phyloP scores from a whole-genome alignment of 805 yeast species.

The Blastobotrys attinorum region DNA sequence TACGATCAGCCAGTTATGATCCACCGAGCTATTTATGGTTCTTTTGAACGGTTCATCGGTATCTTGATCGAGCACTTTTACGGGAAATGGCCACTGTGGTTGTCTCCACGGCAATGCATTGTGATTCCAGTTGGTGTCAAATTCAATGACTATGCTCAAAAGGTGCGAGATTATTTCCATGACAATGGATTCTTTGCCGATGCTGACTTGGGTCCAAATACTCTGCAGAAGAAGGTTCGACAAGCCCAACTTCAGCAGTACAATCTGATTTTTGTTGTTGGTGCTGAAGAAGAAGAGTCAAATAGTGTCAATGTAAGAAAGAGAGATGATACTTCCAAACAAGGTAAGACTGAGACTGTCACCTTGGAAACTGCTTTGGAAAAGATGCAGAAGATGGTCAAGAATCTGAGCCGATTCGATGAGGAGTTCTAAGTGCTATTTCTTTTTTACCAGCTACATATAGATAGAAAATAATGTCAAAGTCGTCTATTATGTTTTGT shows the following conservation, averaged over 20 bases:
- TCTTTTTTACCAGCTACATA: no score
- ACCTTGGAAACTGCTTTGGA: constrained; percentile 61
- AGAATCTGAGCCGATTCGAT: constrained; percentile 33
- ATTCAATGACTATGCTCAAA: constrained; percentile 82
- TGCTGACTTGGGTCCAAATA: constrained; percentile 88
- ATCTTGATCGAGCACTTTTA: constrained; percentile 96
- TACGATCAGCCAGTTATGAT: constrained; percentile 94
- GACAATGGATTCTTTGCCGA: constrained; percentile 82
- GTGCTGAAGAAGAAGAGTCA: constrained; percentile 82
- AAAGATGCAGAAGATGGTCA: constrained; percentile 61
- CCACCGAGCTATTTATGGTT: constrained; percentile 97
- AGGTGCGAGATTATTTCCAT: constrained; percentile 56
- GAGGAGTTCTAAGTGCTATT: constrained; percentile 2
- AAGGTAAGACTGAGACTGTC: constrained; percentile 79
- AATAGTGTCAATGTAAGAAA: constrained; percentile 89
- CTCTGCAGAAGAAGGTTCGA: constrained; percentile 97
- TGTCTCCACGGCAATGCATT: constrained; percentile 96
- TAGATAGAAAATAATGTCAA: no score
- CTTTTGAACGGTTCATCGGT: constrained; percentile 98
- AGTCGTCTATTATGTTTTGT: no score
- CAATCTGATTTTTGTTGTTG: constrained; percentile 94
- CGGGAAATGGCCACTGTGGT: constrained; percentile 99
- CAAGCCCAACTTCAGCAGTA: constrained; percentile 90
- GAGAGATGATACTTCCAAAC: constrained; percentile 84
- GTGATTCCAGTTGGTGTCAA: constrained; percentile 97